Evolutionary conservation across 192 early-diverging fungal species (phyloP), one percentile per base, ranked within the genome.

Genomic region (Entomortierella parvispora): DNA sequence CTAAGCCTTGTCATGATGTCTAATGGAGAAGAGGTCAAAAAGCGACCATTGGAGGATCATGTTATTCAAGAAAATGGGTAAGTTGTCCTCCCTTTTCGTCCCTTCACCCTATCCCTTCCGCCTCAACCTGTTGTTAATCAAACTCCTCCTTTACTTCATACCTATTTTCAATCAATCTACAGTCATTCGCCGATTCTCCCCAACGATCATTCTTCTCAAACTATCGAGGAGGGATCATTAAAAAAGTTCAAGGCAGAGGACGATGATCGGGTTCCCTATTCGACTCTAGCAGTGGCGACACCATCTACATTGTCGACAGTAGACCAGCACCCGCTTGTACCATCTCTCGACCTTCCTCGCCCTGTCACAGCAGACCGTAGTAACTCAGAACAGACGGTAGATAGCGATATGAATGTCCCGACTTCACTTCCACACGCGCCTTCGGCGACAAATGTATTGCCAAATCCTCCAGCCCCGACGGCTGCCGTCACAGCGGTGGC

Each of bases 371-470:
- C 61, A 32, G 52, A 54, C 58, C 65, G 68, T 64, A 77, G 60
- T 45, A 64, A 28, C 18, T 26, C 74, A 63, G 61, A 64, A 32
- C 74, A 77, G 54, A 58, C 48, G 22, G 31, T 77, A 77, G 74
- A 77, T 77, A 77, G 74, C 66, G 74, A 68, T 44, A 59, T 64
- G 54, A 77, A 46, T 68, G 61, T 77, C 34, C 65, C 61, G 54
- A 77, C 56, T 44, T 63, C 65, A 42, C 47, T 68, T 22, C 25
- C 42, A 43, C 62, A 63, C 51, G 61, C 31, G 61, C 74, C 65
- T 68, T n/a, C 44, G 58, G 18, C 44, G 58, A 68, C 74, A 46
- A 77, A 58, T 59, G 65, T 68, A 50, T 77, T 58, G 37, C 68
- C 74, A 40, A 61, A 55, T 58, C 54, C 74, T 25, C 74, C 18